phyloP scores from a whole-genome alignment of 805 yeast genomes.

The Clavispora vitiphila region DNA sequence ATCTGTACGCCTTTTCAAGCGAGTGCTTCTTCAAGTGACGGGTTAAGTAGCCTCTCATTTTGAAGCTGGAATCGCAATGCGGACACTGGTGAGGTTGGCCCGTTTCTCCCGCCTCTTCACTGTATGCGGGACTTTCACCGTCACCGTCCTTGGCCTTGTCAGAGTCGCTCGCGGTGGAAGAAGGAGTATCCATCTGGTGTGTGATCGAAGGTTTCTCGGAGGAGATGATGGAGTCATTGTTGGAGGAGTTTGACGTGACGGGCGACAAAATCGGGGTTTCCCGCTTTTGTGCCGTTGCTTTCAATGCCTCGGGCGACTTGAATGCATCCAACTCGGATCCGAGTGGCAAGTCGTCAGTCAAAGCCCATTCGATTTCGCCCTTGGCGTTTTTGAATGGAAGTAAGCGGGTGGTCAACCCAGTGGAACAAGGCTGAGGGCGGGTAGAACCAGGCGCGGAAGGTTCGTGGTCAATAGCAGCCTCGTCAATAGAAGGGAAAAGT shows the following conservation, averaged over 20 bases:
- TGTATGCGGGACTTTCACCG: constrained; percentile 3
- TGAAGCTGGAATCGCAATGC: constrained; percentile 45
- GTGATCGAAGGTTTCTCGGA: constrained; percentile 9
- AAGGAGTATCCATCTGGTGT: constrained; percentile 24
- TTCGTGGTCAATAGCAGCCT: neutral
- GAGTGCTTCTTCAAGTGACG: constrained; percentile 53
- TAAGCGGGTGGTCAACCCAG: constrained; percentile 43
- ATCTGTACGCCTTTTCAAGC: constrained; percentile 44
- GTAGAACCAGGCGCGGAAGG: neutral
- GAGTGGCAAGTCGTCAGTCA: constrained; percentile 37
- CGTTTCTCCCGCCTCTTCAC: constrained; percentile 12
- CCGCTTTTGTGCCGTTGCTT: constrained; percentile 3
- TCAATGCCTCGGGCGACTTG: constrained; percentile 9
- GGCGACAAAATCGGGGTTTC: constrained; percentile 25
- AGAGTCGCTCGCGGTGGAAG: constrained; percentile 24
- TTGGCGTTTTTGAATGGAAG: constrained; percentile 47
- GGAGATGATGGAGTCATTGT: constrained; percentile 27
- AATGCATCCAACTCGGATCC: constrained; percentile 27
- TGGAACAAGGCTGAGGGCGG: constrained; percentile 41
- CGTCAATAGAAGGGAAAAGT: constrained; percentile 13
- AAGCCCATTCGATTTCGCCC: constrained; percentile 57
- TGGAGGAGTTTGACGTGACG: constrained; percentile 34
- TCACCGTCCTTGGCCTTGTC: constrained; percentile 13
- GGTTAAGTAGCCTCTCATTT: constrained; percentile 50
- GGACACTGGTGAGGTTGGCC: constrained; percentile 37